phyloP scores from a whole-genome alignment of 768 basidiomycete genomes.

The Xanthoconium purpureum region DNA sequence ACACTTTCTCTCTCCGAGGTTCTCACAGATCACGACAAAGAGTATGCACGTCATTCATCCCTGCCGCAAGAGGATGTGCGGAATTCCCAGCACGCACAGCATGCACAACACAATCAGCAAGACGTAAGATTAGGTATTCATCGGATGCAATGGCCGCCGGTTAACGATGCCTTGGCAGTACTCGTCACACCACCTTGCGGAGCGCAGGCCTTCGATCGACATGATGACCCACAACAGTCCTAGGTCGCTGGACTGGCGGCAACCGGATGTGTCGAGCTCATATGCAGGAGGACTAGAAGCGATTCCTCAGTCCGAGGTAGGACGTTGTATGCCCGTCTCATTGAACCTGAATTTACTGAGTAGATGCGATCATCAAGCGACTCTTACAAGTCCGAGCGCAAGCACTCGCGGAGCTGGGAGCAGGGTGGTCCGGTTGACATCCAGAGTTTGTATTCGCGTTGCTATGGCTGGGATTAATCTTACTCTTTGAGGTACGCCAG shows the following conservation, averaged over 20 bases:
- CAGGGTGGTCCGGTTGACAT: constrained; percentile 39
- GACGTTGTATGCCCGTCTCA: constrained; percentile 10
- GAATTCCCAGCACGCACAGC: constrained; percentile 30
- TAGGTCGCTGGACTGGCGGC: constrained; percentile 33
- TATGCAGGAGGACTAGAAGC: constrained; percentile 28
- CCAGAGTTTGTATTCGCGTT: constrained; percentile 18
- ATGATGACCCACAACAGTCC: constrained; percentile 36
- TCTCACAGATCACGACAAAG: constrained; percentile 27
- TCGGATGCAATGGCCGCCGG: constrained; percentile 9
- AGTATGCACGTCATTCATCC: constrained; percentile 33
- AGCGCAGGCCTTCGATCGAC: constrained; percentile 31
- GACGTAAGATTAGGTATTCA: constrained; percentile 29
- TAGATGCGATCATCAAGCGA: constrained; percentile 38
- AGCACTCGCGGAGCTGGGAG: constrained; percentile 65
- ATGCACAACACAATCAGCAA: constrained; percentile 30
- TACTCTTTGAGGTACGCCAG: constrained; percentile 13
- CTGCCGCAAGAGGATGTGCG: constrained; percentile 31
- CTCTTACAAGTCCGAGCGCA: constrained; percentile 44
- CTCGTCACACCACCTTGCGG: constrained; percentile 33
- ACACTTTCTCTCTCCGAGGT: constrained; percentile 4
- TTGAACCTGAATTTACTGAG: constrained; percentile 31
- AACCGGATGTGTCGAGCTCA: constrained; percentile 31
- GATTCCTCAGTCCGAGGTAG: constrained; percentile 35
- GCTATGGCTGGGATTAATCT: constrained; percentile 11
- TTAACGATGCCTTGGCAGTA: constrained; percentile 29